Base-by-base conservation (phyloP, 345 rosid species). In the Streptanthus diversifolius region DNA sequence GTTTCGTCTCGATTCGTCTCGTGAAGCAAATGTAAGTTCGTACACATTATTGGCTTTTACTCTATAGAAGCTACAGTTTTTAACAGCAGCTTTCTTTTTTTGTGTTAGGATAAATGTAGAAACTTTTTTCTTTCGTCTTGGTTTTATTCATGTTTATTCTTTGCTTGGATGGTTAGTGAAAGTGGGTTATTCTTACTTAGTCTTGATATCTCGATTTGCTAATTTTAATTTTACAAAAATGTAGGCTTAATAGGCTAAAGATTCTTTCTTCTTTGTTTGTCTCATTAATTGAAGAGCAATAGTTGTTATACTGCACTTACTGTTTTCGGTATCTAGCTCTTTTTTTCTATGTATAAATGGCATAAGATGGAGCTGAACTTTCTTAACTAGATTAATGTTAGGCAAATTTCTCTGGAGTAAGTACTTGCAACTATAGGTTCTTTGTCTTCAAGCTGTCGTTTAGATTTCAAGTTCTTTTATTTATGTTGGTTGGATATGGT, bases 131-230 rank as follows among this genome's bases (percentile, higher is more conserved):
- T 30, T 40, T 64, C 25, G 45, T 65, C 69, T 48, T 68, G 11
- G 68, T 39, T 37, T 60, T 25, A 21, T 17, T 27, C 7, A 33
- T 48, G 61, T 41, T 72, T 63, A 80, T 82, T 82, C 88, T 54
- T 84, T 84, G 73, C 84, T 82, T 82, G 76, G 14, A 57, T 64
- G 76, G 64, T 70, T 56, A 64, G 64, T 58, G 59, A 77, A 80
- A 80, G 78, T 39, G 41, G 9, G 64, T 51, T 68, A 62, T 71
- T 76, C 74, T 52, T 58, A 4, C 43, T 57, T 64, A 24, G 33
- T 70, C 44, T 66, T 59, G 72, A 58, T 39, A 7, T 54, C 44
- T 60, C 41, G 10, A 29, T 71, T 66, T 64, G 43, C 3, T 45
- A 12, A 18, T 36, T 40, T 36, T 58, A 3, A 18, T 19, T 21